Conservation (phyloP, 495 filamentous ascomycete species). For the Penicillium bialowiezense region DNA sequence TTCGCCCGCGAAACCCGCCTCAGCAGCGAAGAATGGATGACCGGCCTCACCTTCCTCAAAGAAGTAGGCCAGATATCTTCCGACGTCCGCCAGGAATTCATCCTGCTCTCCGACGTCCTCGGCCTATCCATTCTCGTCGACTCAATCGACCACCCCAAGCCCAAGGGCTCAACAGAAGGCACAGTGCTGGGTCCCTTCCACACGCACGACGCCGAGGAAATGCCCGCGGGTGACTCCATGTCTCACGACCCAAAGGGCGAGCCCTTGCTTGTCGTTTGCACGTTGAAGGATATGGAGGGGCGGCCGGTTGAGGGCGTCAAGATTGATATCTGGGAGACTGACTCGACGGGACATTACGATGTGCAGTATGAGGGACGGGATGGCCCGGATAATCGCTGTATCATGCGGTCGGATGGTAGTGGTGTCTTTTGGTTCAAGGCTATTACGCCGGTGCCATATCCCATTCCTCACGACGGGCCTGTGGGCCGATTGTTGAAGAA, state of each 20-base stretch:
- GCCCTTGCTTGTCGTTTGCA: constrained; percentile 75
- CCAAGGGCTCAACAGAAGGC: constrained; percentile 70
- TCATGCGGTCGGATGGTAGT: constrained; percentile 67
- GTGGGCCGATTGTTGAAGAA: constrained; percentile 73
- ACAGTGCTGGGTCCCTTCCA: constrained; percentile 93
- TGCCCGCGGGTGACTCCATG: constrained; percentile 64
- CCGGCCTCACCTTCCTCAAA: constrained; percentile 66
- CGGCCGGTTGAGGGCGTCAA: constrained; percentile 66
- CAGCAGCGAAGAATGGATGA: constrained; percentile 78
- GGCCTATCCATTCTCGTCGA: constrained; percentile 89
- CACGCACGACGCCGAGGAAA: constrained; percentile 76
- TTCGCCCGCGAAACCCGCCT: constrained; percentile 79
- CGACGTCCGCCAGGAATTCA: constrained; percentile 83
- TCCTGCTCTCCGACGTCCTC: constrained; percentile 87
- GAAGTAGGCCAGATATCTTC: constrained; percentile 70
- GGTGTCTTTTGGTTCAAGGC: constrained; percentile 88
- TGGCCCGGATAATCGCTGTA: constrained; percentile 75
- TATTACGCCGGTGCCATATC: constrained; percentile 84
- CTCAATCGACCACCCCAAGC: constrained; percentile 89
- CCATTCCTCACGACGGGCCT: constrained; percentile 86
- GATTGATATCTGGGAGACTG: constrained; percentile 94
- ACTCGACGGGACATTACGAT: constrained; percentile 83
- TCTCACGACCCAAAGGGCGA: constrained; percentile 57
- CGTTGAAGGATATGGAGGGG: constrained; percentile 65
- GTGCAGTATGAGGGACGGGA: constrained; percentile 72